These are phyloP conservation scores for Stropharia rugosoannulata DNA, from an alignment of 768 basidiomycete species.

Conservation along the genomic window DNA sequence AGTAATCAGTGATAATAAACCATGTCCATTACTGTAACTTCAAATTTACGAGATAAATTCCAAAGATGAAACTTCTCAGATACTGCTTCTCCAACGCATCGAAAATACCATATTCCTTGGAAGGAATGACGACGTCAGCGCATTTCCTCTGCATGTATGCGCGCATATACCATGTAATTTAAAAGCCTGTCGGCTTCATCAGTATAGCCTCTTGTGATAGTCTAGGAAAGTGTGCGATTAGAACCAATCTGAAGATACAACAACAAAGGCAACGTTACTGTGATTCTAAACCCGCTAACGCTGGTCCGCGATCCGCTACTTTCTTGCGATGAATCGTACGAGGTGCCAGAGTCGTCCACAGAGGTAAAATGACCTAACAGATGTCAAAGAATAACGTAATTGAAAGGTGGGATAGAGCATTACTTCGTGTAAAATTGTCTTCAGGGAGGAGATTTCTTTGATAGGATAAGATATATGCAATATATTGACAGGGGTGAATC, in stretches of 20 bases:
- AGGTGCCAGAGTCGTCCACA: slow-evolving; percentile 38
- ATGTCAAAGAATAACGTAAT: not conserved
- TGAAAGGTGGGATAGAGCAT: not conserved
- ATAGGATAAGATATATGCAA: slow-evolving; percentile 7
- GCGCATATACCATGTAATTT: slow-evolving; percentile 61
- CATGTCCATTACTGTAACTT: not conserved
- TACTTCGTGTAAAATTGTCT: slow-evolving; percentile 76
- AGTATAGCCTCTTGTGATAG: slow-evolving; percentile 73
- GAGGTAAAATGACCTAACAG: slow-evolving; percentile 55
- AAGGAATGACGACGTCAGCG: slow-evolving; percentile 4
- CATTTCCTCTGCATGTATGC: not conserved
- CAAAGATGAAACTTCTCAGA: slow-evolving; percentile 83
- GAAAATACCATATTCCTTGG: slow-evolving; percentile 82
- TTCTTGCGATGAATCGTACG: slow-evolving; percentile 26
- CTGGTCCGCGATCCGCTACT: slow-evolving; percentile 32
- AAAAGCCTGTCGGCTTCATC: slow-evolving; percentile 81
- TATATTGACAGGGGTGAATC: not conserved
- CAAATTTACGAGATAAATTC: slow-evolving; percentile 69
- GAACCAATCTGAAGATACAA: not conserved
- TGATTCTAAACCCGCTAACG: slow-evolving; percentile 70
- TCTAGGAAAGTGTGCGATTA: slow-evolving; percentile 19
- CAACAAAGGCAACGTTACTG: slow-evolving; percentile 31
- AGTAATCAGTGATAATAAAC: not conserved
- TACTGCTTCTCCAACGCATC: slow-evolving; percentile 85
- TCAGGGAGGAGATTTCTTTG: slow-evolving; percentile 71